Conservation (phyloP, 306 rosid genomes). For the Myrica gale region DNA sequence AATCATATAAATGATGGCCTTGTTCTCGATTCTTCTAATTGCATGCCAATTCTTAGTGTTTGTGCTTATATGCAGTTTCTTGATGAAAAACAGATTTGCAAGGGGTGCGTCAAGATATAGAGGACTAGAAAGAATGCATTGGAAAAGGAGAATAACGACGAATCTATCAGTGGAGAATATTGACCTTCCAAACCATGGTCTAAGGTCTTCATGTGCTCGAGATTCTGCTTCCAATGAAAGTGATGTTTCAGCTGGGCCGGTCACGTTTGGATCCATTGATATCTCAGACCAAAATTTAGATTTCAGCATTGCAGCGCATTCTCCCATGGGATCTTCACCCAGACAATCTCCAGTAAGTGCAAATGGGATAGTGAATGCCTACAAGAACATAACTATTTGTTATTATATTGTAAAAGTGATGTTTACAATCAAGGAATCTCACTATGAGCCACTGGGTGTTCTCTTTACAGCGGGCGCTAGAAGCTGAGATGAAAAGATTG, state of each 20-base stretch:
- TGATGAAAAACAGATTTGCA: constrained; percentile 33
- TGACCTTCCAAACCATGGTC: constrained; percentile 29
- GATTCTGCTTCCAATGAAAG: constrained; percentile 46
- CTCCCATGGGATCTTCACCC: constrained; percentile 16
- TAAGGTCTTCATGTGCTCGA: constrained; percentile 36
- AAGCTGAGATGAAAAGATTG: constrained; percentile 86
- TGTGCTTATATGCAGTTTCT: background rate
- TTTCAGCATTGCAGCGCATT: constrained; percentile 21
- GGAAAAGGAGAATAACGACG: constrained; percentile 34
- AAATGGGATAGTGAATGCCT: background rate
- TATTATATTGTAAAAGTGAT: too few species aligned
- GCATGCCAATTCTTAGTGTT: too few species aligned
- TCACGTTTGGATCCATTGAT: constrained; percentile 44
- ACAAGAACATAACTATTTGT: too few species aligned
- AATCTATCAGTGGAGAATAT: constrained; percentile 40
- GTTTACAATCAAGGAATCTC: constrained; percentile 1
- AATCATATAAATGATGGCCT: too few species aligned
- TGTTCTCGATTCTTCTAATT: too few species aligned
- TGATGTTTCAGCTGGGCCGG: constrained; percentile 20
- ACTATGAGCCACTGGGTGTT: constrained; percentile 21
- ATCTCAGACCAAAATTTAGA: constrained; percentile 33
- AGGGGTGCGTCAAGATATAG: constrained; percentile 33
- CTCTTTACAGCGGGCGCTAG: constrained; percentile 59
- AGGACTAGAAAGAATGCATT: constrained; percentile 35
- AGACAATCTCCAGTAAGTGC: constrained; percentile 54